Evolutionary conservation across 805 yeast genomes (phyloP).

Genomic region (Ogataea degrootiae): DNA sequence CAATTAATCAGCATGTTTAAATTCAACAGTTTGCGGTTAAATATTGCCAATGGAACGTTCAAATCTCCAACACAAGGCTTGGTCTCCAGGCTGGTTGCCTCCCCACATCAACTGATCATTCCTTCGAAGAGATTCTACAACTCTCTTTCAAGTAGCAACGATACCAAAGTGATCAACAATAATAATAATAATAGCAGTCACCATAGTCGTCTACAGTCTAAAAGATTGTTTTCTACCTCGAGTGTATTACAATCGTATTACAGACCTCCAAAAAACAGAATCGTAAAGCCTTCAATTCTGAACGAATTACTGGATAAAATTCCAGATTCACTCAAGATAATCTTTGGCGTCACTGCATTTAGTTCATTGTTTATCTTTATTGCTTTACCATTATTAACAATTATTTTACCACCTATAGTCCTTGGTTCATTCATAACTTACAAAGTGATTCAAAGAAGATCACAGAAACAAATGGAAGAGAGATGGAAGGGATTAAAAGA

Average conservation of each 20-base stretch:
- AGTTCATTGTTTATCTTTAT: constrained; percentile 27
- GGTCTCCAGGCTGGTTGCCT: no score
- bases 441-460: constrained; percentile 9
- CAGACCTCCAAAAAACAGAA: constrained; percentile 21
- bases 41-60: no score
- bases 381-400: constrained; percentile 27
- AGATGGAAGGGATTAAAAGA: constrained; percentile 22
- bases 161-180: neutral
- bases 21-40: no score
- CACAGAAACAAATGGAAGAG: constrained; percentile 10
- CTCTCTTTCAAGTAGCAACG: no score
- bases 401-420: constrained; percentile 29
- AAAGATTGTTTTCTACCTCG: neutral
- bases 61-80: no score
- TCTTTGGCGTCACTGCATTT: constrained; percentile 21
- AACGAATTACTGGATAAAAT: constrained; percentile 17
- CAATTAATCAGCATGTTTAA: no score
- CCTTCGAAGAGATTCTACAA: no score
- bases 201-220: neutral
- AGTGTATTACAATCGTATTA: constrained; percentile 1
- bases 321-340: constrained; percentile 28
- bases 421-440: constrained; percentile 22
- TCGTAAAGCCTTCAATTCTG: constrained; percentile 12
- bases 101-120: no score
- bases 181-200: neutral